A percentile compares a stretch with the other conserved stretches of the same genome.
These are phyloP conservation scores for Viola pubescens DNA, from an alignment of 441 rosid genomes.

Conservation along the genomic window DNA sequence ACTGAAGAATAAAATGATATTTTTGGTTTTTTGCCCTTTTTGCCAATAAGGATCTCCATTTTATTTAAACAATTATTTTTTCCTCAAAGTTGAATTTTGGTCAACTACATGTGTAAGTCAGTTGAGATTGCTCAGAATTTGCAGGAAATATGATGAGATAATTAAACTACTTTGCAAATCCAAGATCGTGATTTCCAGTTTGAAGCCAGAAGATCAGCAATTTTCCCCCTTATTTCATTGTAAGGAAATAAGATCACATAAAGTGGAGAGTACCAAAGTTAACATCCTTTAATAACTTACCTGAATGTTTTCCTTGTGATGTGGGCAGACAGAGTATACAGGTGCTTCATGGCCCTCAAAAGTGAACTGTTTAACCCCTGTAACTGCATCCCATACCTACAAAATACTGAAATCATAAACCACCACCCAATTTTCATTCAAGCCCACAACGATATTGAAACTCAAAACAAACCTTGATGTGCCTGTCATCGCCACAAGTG, in stretches of 20 bases:
- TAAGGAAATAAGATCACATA: neutral
- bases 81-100: no score
- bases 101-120: no score
- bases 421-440: neutral
- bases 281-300: conserved; percentile 26
- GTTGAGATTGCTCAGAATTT: no score
- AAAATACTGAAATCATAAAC: conserved; percentile 16
- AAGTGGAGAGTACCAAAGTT: conserved; percentile 1
- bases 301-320: conserved; percentile 73
- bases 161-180: no score
- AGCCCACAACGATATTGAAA: conserved; percentile 5
- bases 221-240: neutral
- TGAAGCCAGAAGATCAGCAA: no score
- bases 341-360: conserved; percentile 82
- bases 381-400: conserved; percentile 75
- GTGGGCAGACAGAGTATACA: conserved; percentile 68
- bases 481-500: conserved; percentile 74
- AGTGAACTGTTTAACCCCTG: conserved; percentile 38
- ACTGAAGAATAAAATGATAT: no score
- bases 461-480: conserved; percentile 45
- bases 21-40: no score
- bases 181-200: no score
- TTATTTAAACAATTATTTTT: no score
- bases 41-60: no score
- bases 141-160: no score